Conservation (phyloP, 805 yeast species). For the Candida michaelii region DNA sequence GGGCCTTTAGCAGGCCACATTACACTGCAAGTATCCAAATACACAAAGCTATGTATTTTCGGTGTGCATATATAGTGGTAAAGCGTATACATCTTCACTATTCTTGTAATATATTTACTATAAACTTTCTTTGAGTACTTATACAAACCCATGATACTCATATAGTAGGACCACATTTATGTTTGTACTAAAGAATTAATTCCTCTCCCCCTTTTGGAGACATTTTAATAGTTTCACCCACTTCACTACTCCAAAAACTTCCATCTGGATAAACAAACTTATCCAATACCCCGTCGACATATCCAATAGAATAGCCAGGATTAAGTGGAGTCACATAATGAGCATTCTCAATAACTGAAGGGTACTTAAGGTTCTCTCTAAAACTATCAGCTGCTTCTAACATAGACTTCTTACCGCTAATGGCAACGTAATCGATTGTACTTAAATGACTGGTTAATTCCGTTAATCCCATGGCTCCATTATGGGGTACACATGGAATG, state of each 20-base stretch:
- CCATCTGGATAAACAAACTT: constrained; percentile 16
- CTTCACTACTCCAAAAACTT: constrained; percentile 18
- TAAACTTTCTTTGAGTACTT: too few relatives aligned
- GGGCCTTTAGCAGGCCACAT: too few relatives aligned
- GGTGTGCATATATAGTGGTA: too few relatives aligned
- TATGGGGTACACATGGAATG: constrained; percentile 18
- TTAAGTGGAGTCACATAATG: constrained; percentile 18
- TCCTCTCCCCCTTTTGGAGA: constrained; percentile 18
- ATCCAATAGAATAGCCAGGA: constrained; percentile 18
- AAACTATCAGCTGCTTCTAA: constrained; percentile 19
- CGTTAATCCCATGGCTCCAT: constrained; percentile 19
- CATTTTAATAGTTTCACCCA: constrained; percentile 16
- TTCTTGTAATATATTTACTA: too few relatives aligned
- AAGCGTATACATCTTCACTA: too few relatives aligned
- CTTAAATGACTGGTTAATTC: constrained; percentile 16
- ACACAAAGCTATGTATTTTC: too few relatives aligned
- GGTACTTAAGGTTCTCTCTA: constrained; percentile 16
- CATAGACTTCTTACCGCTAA: constrained; percentile 17
- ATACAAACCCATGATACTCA: too few relatives aligned
- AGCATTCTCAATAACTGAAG: constrained; percentile 16
- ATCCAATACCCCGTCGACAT: constrained; percentile 16
- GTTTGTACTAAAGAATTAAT: neutral
- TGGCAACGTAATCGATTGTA: constrained; percentile 16
- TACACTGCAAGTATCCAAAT: too few relatives aligned
- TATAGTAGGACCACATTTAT: too few relatives aligned